Base-by-base conservation (phyloP, 1,284 basidiomycete species). In the Ceratobasidium sp. region DNA sequence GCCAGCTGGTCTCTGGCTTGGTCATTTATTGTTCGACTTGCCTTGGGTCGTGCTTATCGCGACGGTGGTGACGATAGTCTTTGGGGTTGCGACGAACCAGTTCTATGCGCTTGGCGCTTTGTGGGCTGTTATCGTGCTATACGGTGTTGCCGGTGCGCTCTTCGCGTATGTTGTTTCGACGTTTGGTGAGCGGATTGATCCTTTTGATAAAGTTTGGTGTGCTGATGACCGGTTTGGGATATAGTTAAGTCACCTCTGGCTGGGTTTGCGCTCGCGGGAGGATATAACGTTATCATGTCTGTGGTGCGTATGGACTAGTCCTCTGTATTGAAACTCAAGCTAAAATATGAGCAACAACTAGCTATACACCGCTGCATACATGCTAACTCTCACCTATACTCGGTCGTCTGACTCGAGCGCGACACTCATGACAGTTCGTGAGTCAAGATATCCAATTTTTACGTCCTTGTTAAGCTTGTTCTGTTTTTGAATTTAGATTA, bases 1-100 rank as follows among this genome's bases (percentile, higher is more conserved):
- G 74, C 93, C 94, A 6, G 83, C 90, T 44, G 92, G 92, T 0
- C 86, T 95, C 38, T 95, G 94, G 93, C 85, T 94, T 1, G 94
- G 94, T 0, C 94, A 95, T 83, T 86, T 94, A 5, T 85, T 92
- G 80, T 94, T 93, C 83, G 94, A 95, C 82, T 86, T 90, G 0
- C 88, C 93, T 3, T 89, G 89, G 80, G 87, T 90, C 3, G 77
- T 91, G 23, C 83, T 92, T 44, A 83, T 89, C 20, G 87, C 92
- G 0, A 91, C 91, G 0, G 84, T 93, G 59, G 88, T 94, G 61
- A 86, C 89, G 20, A 87, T 93, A 61, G 82, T 94, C 12, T 93
- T 91, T 80, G 90, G 90, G 2, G 84, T 84, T 2, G 87, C 83
- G 2, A 87, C 90, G 0, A 86, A 88, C 78, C 91, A 94, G 80